A percentile compares a stretch with the other conserved stretches of the same genome.
phyloP scores from a whole-genome alignment of 2,329 filamentous ascomycete species.

The Hirsutella rhossiliensis region DNA sequence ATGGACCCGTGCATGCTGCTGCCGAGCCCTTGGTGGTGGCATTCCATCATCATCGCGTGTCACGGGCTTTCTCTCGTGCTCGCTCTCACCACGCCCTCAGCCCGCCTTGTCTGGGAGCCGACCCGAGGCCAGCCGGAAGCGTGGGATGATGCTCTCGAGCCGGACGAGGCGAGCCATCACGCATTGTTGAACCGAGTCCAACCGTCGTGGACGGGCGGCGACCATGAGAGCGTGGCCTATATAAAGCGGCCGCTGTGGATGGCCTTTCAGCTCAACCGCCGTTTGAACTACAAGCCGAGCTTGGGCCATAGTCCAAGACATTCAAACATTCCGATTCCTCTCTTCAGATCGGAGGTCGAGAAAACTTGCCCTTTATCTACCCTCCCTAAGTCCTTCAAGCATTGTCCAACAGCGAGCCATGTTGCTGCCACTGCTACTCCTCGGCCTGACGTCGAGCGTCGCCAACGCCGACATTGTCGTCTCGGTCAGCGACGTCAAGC shows the following conservation, averaged over 20 bases:
- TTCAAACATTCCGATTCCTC: neutral
- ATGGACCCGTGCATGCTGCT: neutral
- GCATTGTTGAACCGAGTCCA: neutral
- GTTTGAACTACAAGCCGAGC: neutral
- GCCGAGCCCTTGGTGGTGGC: neutral
- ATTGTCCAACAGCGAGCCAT: neutral
- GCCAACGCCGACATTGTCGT: constrained; percentile 13
- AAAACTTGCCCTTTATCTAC: neutral
- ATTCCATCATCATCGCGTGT: neutral
- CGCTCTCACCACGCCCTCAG: no score
- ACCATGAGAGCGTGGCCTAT: neutral
- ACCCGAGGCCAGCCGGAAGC: neutral
- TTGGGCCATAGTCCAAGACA: neutral
- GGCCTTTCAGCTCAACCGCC: neutral
- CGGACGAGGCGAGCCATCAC: neutral
- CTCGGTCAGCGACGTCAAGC: constrained; percentile 12
- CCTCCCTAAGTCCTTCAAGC: neutral
- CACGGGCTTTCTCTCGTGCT: neutral
- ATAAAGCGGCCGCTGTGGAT: neutral
- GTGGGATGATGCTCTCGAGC: neutral
- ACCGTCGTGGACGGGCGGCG: neutral
- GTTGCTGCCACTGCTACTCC: constrained; percentile 4
- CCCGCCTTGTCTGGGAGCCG: neutral
- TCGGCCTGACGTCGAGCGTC: constrained; percentile 5
- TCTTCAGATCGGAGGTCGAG: neutral